These are phyloP conservation scores for Malassezia equina DNA, from an alignment of 1,284 basidiomycete species.

Conservation along the genomic window DNA sequence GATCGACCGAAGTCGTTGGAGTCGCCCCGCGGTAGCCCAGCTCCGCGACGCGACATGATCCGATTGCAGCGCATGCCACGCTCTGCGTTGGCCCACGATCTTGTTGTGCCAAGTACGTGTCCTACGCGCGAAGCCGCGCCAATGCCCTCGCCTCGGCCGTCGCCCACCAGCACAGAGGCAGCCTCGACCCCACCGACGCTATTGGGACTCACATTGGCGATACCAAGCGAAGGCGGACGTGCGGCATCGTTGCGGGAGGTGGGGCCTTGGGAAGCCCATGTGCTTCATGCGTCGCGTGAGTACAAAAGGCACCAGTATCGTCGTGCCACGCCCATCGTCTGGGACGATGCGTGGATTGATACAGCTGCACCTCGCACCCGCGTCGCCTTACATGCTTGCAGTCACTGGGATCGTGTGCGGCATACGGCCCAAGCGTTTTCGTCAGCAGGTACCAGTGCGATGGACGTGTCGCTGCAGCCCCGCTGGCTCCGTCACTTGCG, in stretches of 20 bases:
- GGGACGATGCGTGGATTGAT: conserved; percentile 3
- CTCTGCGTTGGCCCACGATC: conserved; percentile 52
- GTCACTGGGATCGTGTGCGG: neutral
- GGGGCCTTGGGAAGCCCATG: neutral
- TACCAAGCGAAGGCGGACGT: neutral
- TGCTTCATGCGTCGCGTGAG: neutral
- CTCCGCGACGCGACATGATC: conserved; percentile 47
- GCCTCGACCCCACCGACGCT: neutral
- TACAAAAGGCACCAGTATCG: conserved; percentile 6
- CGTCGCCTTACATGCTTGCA: neutral
- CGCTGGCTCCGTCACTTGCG: neutral
- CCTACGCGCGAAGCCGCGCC: neutral
- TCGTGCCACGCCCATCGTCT: neutral
- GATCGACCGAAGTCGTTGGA: conserved; percentile 7
- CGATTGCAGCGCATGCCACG: conserved; percentile 54
- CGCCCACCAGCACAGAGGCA: conserved; percentile 2
- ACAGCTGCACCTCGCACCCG: neutral
- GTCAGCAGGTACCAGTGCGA: neutral
- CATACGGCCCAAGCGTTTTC: neutral
- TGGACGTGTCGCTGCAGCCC: neutral
- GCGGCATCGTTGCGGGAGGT: neutral
- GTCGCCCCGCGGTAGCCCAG: conserved; percentile 10
- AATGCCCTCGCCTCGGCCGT: conserved; percentile 12
- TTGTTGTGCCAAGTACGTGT: conserved; percentile 27
- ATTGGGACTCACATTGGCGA: conserved; percentile 6